Percentiles rank a stretch among this genome's conserved stretches.
phyloP scores from a whole-genome alignment of 2,329 filamentous ascomycete species.

The Nectriaceae sp. region DNA sequence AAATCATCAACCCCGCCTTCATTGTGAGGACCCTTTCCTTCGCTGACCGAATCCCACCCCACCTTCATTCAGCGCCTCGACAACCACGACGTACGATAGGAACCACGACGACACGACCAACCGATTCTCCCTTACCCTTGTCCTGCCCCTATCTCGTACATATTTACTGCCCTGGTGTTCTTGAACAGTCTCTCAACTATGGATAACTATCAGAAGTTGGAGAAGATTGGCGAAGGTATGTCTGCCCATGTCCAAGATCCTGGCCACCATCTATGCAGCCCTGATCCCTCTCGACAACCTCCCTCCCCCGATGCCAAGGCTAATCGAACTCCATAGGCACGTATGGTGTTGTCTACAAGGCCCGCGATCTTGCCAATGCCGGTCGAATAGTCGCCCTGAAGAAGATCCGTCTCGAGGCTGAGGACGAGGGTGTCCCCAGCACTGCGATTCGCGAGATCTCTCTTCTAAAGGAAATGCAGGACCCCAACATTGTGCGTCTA shows the following conservation, averaged over 20 bases:
- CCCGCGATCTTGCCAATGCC: conserved; percentile 77
- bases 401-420: conserved; percentile 93
- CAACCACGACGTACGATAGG: too few relatives aligned
- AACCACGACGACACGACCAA: too few relatives aligned
- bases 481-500: conserved; percentile 85
- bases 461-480: conserved; percentile 90
- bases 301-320: background rate
- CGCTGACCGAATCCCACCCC: background rate
- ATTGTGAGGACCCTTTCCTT: background rate
- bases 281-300: background rate
- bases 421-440: conserved; percentile 90
- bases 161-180: too few relatives aligned
- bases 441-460: conserved; percentile 95
- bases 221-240: conserved; percentile 92
- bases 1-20: background rate
- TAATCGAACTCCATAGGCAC: conserved; percentile 65
- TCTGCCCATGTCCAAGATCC: background rate
- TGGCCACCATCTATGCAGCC: background rate
- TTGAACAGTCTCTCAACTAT: too few relatives aligned
- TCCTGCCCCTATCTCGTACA: too few relatives aligned
- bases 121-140: too few relatives aligned
- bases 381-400: conserved; percentile 90
- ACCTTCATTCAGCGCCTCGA: background rate
- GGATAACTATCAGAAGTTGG: conserved; percentile 96
- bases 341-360: conserved; percentile 95